Conservation (phyloP, 352 stramenopile genomes). For the Hyaloperonospora brassicae region DNA sequence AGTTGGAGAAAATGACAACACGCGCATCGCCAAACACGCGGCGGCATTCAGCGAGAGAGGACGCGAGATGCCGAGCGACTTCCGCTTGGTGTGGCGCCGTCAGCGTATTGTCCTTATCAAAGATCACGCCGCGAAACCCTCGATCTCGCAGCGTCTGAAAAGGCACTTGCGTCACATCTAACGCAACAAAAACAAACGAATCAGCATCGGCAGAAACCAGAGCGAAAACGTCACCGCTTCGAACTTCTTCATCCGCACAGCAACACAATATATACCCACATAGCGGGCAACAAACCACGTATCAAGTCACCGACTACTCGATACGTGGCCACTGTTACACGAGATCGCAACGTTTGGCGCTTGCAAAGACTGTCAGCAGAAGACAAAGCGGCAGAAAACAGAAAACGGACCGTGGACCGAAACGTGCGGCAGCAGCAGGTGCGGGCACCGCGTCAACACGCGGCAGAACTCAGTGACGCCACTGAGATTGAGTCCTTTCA, state of each 20-base stretch:
- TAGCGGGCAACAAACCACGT: too few species aligned
- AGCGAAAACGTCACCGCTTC: neutral
- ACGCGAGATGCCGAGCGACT: slow-evolving; percentile 69
- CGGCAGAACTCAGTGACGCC: slow-evolving; percentile 78
- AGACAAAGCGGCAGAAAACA: neutral
- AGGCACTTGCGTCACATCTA: slow-evolving; percentile 77
- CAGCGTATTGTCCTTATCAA: slow-evolving; percentile 98
- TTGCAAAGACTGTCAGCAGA: neutral
- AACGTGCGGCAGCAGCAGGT: slow-evolving; percentile 75
- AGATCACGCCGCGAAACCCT: slow-evolving; percentile 90
- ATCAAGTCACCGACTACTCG: too few species aligned
- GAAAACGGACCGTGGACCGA: slow-evolving; percentile 17
- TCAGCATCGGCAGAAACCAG: neutral
- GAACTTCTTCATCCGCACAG: neutral
- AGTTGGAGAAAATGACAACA: slow-evolving; percentile 95
- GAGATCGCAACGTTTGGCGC: too few species aligned
- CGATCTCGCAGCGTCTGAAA: slow-evolving; percentile 66
- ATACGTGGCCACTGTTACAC: too few species aligned
- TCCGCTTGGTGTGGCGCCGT: slow-evolving; percentile 86
- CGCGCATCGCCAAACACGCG: slow-evolving; percentile 82
- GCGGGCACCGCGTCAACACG: slow-evolving; percentile 54
- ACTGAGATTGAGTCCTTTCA: slow-evolving; percentile 72
- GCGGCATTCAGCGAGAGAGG: slow-evolving; percentile 63
- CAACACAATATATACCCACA: too few species aligned
- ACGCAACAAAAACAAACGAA: neutral